Base-by-base conservation (phyloP, 2,329 filamentous ascomycete species). In the Pseudopithomyces chartarum region DNA sequence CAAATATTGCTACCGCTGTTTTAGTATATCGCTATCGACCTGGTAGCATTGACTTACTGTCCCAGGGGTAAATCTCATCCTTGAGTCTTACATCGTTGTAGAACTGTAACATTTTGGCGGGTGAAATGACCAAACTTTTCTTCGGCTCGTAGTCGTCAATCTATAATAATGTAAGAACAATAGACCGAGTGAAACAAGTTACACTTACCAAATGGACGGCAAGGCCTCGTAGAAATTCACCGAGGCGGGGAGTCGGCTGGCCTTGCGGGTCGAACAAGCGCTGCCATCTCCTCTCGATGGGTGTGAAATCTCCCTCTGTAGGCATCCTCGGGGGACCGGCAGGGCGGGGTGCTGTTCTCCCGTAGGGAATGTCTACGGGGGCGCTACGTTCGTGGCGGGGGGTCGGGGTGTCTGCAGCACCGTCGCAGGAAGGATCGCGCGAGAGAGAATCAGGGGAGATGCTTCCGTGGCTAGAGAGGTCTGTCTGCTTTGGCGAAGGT, bases 41-140 rank as follows among this genome's bases (percentile, higher is more conserved):
- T n/a, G 7, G 50, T 20, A 12, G 29, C 2, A 12, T 19, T 4
- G 22, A 70, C 82, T 75, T 76, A 89, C 88, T 82, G 62, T 84
- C 76, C 80, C 91, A 92, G 2, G 86, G 87, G 70, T 91, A 88
- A 2, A 82, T 79, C 66, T 96, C 92, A 13, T 82, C 77, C 0
- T 84, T 76, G 1, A 92, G 73, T 49, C 82, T 82, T 56, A 89
- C 89, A 52, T 85, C 84, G 15, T 84, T 80, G 69, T 96, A 96
- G 63, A 93, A 91, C 46, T 83, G 81, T 13, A 85, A 82, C 79
- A 97, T 84, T 76, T 95, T 95, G 5, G 85, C 78, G 0, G 92
- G 91, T 0, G 89, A 85, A 34, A 96, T 82, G 40, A 95, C 90
- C 15, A 94, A 78, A 33, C 84, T 88, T 48, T 84, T 83, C 60